Percentiles rank a stretch among this genome's conserved stretches.
These are phyloP conservation scores for Saturnispora hagleri DNA, from an alignment of 805 yeast species.

Conservation along the genomic window DNA sequence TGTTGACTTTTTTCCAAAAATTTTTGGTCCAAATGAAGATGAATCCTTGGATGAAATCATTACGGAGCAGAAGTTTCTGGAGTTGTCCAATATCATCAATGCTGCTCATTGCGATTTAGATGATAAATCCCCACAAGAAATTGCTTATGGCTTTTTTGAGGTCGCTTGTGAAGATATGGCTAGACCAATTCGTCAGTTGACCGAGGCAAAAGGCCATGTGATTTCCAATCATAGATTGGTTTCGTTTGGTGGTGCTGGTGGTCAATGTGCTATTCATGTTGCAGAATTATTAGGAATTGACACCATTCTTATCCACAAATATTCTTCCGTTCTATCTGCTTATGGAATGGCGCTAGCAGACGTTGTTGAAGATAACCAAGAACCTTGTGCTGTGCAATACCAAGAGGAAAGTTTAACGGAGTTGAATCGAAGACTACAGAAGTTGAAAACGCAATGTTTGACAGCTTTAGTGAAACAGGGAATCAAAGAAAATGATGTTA, in stretches of 20 bases:
- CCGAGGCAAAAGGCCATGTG: slow-evolving; percentile 76
- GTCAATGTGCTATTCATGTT: slow-evolving; percentile 77
- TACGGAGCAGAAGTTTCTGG: slow-evolving; percentile 40
- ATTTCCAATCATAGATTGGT: slow-evolving; percentile 62
- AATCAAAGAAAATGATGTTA: slow-evolving; percentile 35
- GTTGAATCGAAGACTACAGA: slow-evolving; percentile 38
- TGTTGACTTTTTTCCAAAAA: slow-evolving; percentile 69
- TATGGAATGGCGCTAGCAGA: slow-evolving; percentile 86
- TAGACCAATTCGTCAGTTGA: slow-evolving; percentile 76
- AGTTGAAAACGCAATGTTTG: slow-evolving; percentile 35
- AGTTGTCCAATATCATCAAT: slow-evolving; percentile 50
- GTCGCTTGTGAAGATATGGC: slow-evolving; percentile 89
- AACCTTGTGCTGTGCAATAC: slow-evolving; percentile 49
- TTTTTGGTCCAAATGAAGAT: slow-evolving; percentile 75
- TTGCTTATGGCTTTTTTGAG: slow-evolving; percentile 71
- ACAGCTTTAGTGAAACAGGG: slow-evolving; percentile 44
- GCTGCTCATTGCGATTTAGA: slow-evolving; percentile 33
- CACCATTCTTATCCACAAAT: slow-evolving; percentile 65
- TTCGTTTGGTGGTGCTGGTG: slow-evolving; percentile 91
- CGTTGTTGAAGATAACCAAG: slow-evolving; percentile 71
- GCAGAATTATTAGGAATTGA: slow-evolving; percentile 63
- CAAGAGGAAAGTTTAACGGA: slow-evolving; percentile 23
- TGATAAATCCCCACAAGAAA: slow-evolving; percentile 47
- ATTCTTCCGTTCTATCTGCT: slow-evolving; percentile 78
- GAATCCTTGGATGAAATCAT: slow-evolving; percentile 54